Base-by-base conservation (phyloP, 2,329 filamentous ascomycete species). In the Fusarium equiseti region DNA sequence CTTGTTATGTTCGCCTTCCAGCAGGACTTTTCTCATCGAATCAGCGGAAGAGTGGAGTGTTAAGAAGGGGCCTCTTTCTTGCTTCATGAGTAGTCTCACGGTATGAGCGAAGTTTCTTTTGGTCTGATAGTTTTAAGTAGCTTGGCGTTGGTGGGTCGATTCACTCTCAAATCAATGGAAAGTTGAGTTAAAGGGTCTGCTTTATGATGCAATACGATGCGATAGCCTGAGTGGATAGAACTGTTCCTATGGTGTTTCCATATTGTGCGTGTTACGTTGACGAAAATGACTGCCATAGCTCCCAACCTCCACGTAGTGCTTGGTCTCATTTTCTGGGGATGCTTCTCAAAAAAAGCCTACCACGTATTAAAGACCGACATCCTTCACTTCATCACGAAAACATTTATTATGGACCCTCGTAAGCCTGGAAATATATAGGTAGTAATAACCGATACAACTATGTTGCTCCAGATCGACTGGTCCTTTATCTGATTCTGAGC, bases 101-200 rank as follows among this genome's bases (percentile, higher is more conserved):
- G 68, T 52, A 50, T 48, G 44, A 49, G 35, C 38, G 44, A 38
- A 63, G 44, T 53, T 55, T 52, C 61, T 58, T 65, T 65, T 62
- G 42, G 54, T 66, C 71, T 69, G 61, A 66, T 63, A 49, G 54
- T 71, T 67, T 74, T 68, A 61, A 60, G 70, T 65, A 76, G 73
- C 73, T 76, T 59, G 74, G 74, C 74, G 74, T 76, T 76, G 67
- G 68, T 71, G 65, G 73, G 73, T 68, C 63, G 68, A 73, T 68
- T 70, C 65, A 66, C 63, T 70, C 64, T 52, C 51, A 60, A 54
- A 56, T 58, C 43, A 52, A 53, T 55, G 44, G 58, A 53, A 53
- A 56, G 50, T 51, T 31, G 46, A 71, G 50, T 61, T 57, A 55
- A 57, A 44, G 29, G 53, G 40, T 55, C 51, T 69, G 59, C 54